Conservation (phyloP, 139 green algal genomes). For the Volvox reticuliferus region DNA sequence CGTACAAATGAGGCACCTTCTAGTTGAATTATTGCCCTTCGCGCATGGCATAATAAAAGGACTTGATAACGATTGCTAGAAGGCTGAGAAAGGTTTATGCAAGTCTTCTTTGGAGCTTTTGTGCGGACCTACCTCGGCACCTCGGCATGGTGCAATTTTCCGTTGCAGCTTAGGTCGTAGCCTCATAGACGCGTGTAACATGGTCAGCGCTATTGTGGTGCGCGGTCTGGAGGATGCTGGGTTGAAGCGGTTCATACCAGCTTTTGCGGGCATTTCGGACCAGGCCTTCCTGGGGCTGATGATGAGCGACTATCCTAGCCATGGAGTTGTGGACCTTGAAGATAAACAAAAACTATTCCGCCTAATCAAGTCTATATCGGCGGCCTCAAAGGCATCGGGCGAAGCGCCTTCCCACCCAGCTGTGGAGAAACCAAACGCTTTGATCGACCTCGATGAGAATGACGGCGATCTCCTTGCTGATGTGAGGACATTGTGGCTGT, state of each 20-base stretch:
- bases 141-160: conserved; percentile 1
- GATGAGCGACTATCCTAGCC: conserved; percentile 81
- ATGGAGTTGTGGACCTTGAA: conserved; percentile 77
- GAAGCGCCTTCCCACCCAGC: conserved; percentile 1
- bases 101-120: not conserved
- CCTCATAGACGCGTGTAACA: not conserved
- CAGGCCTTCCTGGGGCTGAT: conserved; percentile 62
- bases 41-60: no score
- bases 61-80: no score
- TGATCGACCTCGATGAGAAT: conserved; percentile 86
- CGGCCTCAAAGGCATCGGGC: not conserved
- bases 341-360: conserved; percentile 88
- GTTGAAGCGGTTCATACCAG: conserved; percentile 51
- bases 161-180: not conserved
- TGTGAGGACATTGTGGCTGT: conserved; percentile 25
- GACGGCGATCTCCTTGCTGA: conserved; percentile 77
- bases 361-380: conserved; percentile 66
- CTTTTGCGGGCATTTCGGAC: conserved; percentile 60
- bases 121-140: not conserved
- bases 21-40: no score
- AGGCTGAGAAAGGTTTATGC: no score
- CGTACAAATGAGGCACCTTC: no score
- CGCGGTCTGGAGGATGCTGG: conserved; percentile 58
- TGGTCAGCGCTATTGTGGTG: conserved; percentile 23
- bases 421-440: conserved; percentile 34